Base-by-base conservation (phyloP, 2,329 filamentous ascomycete genomes). In the Orbilia ellipsospora region DNA sequence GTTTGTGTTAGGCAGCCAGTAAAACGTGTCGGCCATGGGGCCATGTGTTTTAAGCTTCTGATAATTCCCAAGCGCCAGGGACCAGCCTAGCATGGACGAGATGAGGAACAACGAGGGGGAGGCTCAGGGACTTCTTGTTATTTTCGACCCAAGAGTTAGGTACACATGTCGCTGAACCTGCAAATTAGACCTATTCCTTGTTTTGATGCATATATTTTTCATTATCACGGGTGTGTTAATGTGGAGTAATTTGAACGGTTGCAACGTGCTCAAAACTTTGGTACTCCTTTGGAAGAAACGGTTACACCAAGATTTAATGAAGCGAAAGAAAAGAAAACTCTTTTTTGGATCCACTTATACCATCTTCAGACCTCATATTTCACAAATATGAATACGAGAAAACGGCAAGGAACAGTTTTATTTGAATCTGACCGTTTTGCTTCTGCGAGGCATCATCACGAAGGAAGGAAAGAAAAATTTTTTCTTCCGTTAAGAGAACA, bases 61-160 rank as follows among this genome's bases (percentile, higher is more conserved):
- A 55, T 23, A 18, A 18, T 36, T 48, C 62, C 69, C 69, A 61
- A 61, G 48, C 68, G 68, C 68, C 69, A 73, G 69, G 69, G 69
- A 73, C 69, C 69, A 62, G 68, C 54, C 63, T 65, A 18, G 31
- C 7, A 23, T 50, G 18, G 26, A 60, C 26, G 8, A 48, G 16
- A 48, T n/a, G 44, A n/a, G 44, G 6, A 56, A 61, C 60, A 60
- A 62, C 62, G 55, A 23, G 45, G 52, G 18, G 4, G 8, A 40
- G n/a, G 28, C 45, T 48, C 13, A 40, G n/a, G 23, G 6, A 18
- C 44, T 2, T 23, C 13, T 48, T 12, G 44, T 48, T n/a, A 10
- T n/a, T 48, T 50, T 61, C 3, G 42, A 51, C 61, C 48, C 51
- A 55, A 44, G n/a, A 44, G 31, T 64, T 50, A 54, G 61, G 61